Conservation (phyloP, 352 stramenopile species). For the Phytophthora litchii region DNA sequence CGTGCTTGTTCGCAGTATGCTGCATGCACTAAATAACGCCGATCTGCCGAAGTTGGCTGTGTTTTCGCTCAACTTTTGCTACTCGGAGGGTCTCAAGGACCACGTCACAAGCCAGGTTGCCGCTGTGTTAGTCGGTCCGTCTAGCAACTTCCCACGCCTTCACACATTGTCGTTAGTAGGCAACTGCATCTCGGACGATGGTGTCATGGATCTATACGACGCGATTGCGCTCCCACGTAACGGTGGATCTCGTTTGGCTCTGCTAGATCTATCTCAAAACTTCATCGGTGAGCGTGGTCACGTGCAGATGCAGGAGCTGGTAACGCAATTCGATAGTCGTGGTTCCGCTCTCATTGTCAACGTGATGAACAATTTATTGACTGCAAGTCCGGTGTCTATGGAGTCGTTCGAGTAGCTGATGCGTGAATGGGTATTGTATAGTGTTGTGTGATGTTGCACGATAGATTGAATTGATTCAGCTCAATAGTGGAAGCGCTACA, state of each 20-base stretch:
- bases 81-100: slow-evolving; percentile 56
- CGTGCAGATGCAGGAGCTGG: slow-evolving; percentile 45
- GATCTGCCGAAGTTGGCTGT: slow-evolving; percentile 35
- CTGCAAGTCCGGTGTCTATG: not conserved
- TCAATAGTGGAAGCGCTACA: not conserved
- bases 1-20: slow-evolving; percentile 42
- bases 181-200: slow-evolving; percentile 67
- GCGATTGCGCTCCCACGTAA: slow-evolving; percentile 27
- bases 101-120: slow-evolving; percentile 52
- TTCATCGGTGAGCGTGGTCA: slow-evolving; percentile 61
- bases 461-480: slow-evolving; percentile 3
- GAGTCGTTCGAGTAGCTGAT: slow-evolving; percentile 12
- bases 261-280: slow-evolving; percentile 56
- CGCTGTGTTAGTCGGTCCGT: slow-evolving; percentile 30
- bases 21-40: slow-evolving; percentile 33
- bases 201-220: slow-evolving; percentile 42
- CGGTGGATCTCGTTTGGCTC: slow-evolving; percentile 6
- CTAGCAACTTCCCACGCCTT: slow-evolving; percentile 38
- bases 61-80: slow-evolving; percentile 51
- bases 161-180: slow-evolving; percentile 45
- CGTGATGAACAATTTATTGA: slow-evolving; percentile 46
- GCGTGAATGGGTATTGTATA: not conserved
- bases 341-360: slow-evolving; percentile 34
- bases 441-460: slow-evolving; percentile 5
- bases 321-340: slow-evolving; percentile 30